These are phyloP conservation scores for Streptanthus diversifolius DNA, from an alignment of 345 rosid species.

Conservation along the genomic window DNA sequence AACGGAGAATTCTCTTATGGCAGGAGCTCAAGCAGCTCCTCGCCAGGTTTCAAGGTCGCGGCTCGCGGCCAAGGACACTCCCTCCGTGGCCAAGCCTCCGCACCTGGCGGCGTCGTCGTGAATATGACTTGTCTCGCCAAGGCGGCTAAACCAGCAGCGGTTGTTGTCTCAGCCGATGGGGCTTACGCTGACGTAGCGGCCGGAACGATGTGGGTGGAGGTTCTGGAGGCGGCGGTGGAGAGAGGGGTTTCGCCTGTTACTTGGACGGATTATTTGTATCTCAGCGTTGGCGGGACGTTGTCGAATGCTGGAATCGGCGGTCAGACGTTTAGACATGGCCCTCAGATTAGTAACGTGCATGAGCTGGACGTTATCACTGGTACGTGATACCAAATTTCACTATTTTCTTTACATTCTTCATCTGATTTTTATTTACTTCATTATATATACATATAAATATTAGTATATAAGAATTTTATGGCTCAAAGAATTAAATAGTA, in stretches of 20 bases:
- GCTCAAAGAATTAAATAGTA: background rate
- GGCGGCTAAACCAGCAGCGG: conserved; percentile 25
- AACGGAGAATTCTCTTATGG: conserved; percentile 22
- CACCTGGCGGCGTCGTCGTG: conserved; percentile 58
- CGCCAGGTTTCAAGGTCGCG: conserved; percentile 50
- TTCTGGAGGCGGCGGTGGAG: conserved; percentile 41
- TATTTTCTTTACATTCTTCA: background rate
- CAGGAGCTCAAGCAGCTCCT: background rate
- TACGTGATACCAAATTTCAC: conserved; percentile 27
- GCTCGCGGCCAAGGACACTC: conserved; percentile 85
- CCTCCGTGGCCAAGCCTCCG: conserved; percentile 72
- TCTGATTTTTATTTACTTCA: background rate
- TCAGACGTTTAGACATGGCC: conserved; percentile 81
- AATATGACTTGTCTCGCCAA: conserved; percentile 56
- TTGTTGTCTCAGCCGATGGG: conserved; percentile 30
- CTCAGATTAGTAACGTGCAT: conserved; percentile 85
- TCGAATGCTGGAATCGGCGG: conserved; percentile 96
- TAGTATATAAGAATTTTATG: background rate
- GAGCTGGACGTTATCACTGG: conserved; percentile 89
- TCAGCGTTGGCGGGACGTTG: conserved; percentile 90
- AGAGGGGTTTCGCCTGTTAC: conserved; percentile 69
- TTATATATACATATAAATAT: background rate
- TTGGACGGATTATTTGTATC: conserved; percentile 85
- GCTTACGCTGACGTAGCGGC: conserved; percentile 72
- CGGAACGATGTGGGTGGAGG: conserved; percentile 79